Base-by-base conservation (phyloP, 2,329 filamentous ascomycete species). In the Nakataea oryzae region DNA sequence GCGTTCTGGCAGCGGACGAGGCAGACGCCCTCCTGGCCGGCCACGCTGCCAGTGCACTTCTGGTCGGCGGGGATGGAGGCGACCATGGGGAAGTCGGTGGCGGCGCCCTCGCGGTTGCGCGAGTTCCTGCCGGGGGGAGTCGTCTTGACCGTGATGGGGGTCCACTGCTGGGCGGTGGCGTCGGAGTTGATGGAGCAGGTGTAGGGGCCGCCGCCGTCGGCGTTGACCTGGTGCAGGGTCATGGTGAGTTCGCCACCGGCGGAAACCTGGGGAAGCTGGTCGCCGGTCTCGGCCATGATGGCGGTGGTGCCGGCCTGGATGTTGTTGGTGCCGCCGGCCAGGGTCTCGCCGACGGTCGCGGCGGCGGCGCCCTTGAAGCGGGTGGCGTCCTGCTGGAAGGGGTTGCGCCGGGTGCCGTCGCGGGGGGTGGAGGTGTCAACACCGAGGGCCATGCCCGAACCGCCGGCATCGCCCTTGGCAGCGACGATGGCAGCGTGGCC, bases 141-240 rank as follows among this genome's bases (percentile, higher is more conserved):
- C 62, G 75, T 74, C 27, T 80, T 82, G 61, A 87, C 84, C 32
- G 79, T 73, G 70, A 85, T 81, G 64, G 79, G 73, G 27, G 73
- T 70, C 79, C 82, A 86, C 65, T 75, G 70, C 57, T 75, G 69
- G 32, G 79, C 85, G 5, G 83, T 85, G 61, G 77, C 85, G 62
- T 85, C 83, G 62, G 76, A 72, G 68, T 86, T 86, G 69, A 88
- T 85, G 78, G 84, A 84, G 75, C 85, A 87, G 7, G 75, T 81
- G 73, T 86, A 87, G 2, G 85, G 85, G 24, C 86, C 58, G 5
- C 28, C 86, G 63, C 86, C 86, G 66, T 89, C 86, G 41, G 77
- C 78, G 73, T 88, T 88, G 71, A 88, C 84, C 71, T 88, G 85
- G 74, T 87, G 86, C 12, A 88, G 75, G 1, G 84, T 87, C 78